These are phyloP conservation scores for Chloranthus sessilifolius DNA, from an alignment of 164 flowering plant species.

Conservation along the genomic window DNA sequence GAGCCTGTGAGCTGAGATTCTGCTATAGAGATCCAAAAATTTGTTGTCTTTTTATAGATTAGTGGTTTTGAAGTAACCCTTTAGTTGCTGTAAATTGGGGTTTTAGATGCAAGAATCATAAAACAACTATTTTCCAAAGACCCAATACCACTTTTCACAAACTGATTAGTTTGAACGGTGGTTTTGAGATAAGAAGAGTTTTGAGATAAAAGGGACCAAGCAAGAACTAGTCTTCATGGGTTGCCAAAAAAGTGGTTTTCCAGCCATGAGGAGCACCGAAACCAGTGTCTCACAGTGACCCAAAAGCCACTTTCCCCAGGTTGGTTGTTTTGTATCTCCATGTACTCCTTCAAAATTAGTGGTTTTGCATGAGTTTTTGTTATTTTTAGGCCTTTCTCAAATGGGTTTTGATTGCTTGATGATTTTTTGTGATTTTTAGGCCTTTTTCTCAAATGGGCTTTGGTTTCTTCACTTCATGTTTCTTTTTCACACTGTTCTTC, in stretches of 20 bases:
- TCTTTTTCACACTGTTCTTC: slow-evolving; percentile 39
- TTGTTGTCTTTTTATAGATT: slow-evolving; percentile 1
- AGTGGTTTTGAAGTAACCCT: no score
- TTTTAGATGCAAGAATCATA: not conserved
- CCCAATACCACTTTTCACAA: slow-evolving; percentile 6
- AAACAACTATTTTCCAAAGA: not conserved
- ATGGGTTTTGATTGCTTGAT: no score
- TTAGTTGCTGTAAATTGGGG: not conserved
- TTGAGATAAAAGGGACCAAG: not conserved
- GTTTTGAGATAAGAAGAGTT: slow-evolving; percentile 1
- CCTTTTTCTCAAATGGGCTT: slow-evolving; percentile 40
- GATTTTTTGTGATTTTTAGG: slow-evolving; percentile 4
- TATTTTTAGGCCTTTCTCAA: slow-evolving; percentile 5
- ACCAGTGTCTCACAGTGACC: no score
- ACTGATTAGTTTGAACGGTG: not conserved
- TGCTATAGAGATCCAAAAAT: not conserved
- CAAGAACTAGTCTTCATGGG: slow-evolving; percentile 9
- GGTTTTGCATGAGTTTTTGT: slow-evolving; percentile 5
- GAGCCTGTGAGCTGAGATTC: no score
- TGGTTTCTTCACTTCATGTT: slow-evolving; percentile 22
- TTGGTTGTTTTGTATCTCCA: slow-evolving; percentile 4
- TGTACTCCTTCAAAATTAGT: not conserved
- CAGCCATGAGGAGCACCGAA: not conserved
- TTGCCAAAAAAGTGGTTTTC: not conserved
- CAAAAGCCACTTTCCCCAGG: not conserved